Evolutionary conservation across 2,329 filamentous ascomycete genomes (phyloP), one percentile per base, ranked within the genome.

Genomic region (Diaporthe citri): DNA sequence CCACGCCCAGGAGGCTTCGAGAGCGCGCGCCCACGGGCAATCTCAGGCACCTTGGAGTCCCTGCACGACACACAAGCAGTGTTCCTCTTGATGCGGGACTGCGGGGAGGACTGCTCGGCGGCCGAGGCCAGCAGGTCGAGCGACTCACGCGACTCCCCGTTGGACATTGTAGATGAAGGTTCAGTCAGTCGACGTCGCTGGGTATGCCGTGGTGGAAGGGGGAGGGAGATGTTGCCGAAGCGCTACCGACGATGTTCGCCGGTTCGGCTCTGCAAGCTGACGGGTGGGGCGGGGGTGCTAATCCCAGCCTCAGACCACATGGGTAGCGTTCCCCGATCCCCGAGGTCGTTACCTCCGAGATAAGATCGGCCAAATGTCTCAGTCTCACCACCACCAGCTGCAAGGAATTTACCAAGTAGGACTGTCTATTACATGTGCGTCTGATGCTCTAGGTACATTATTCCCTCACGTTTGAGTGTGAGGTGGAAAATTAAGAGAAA

Each of bases 101-200:
- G 75, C 2, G 75, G 75, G 15, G 75, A 76, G 2, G 72, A 74
- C 57, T 76, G 75, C 56, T 76, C 75, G 73, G 75, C 75, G 15
- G 75, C 75, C 22, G 75, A 76, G 57, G 75, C 75, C 70, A 76
- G 51, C 25, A 76, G 70, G 57, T 75, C 75, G 34, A 76, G 75
- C 36, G 73, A 75, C 64, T 76, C 75, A 28, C 75, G 70, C 34
- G 67, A 72, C 72, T 76, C 75, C 22, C 73, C 73, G 60, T 56
- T 69, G 69, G 66, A 67, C 67, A 59, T 76, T 43, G 46, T 74
- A 39, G 56, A 36, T 17, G 28, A 25, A 69, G 48, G 46, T 46
- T 55, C n/a, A 39, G 34, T 69, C 64, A 28, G 34, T 55, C 31
- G 48, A 25, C 13, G 48, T 31, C 22, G 48, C 6, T 71, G 34